A percentile compares a stretch with the other conserved stretches of the same genome.
Evolutionary conservation across 2,329 filamentous ascomycete species (phyloP).

Genomic region (Aspergillus thermomutatus): DNA sequence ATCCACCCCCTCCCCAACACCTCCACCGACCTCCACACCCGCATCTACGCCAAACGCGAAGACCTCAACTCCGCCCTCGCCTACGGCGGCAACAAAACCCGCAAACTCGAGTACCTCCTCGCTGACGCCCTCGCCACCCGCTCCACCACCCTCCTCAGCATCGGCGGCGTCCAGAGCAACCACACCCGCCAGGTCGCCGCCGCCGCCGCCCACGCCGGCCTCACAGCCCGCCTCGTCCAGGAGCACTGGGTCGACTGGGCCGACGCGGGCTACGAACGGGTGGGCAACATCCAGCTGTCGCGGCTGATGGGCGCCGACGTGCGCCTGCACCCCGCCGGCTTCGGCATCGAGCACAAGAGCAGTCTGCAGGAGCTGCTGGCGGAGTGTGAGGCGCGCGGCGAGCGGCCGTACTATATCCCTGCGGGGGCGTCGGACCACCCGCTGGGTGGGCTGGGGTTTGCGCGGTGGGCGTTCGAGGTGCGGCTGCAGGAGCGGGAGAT

Average conservation of each 20-base stretch:
- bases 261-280: slow-evolving; percentile 58
- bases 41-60: slow-evolving; percentile 68
- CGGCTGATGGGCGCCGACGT: slow-evolving; percentile 65
- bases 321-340: slow-evolving; percentile 56
- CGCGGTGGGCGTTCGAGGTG: slow-evolving; percentile 68
- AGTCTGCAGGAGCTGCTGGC: slow-evolving; percentile 55
- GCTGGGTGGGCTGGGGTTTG: slow-evolving; percentile 67
- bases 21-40: slow-evolving; percentile 54
- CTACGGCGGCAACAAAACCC: slow-evolving; percentile 66
- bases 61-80: slow-evolving; percentile 67
- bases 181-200: slow-evolving; percentile 67
- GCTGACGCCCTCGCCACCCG: slow-evolving; percentile 58
- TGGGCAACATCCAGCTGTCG: slow-evolving; percentile 70
- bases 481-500: slow-evolving; percentile 58
- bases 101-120: slow-evolving; percentile 67
- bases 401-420: slow-evolving; percentile 68
- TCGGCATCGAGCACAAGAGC: slow-evolving; percentile 67
- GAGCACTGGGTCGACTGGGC: slow-evolving; percentile 66
- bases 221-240: slow-evolving; percentile 54
- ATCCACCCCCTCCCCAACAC: slow-evolving; percentile 66
- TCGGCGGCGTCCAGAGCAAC: slow-evolving; percentile 68
- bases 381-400: slow-evolving; percentile 52
- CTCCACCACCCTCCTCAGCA: slow-evolving; percentile 61
- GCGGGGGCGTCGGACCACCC: slow-evolving; percentile 69
- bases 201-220: slow-evolving; percentile 56